A percentile compares a stretch with the other conserved stretches of the same genome.
Conservation (phyloP, 257 asterid species). For the Catharanthus roseus region DNA sequence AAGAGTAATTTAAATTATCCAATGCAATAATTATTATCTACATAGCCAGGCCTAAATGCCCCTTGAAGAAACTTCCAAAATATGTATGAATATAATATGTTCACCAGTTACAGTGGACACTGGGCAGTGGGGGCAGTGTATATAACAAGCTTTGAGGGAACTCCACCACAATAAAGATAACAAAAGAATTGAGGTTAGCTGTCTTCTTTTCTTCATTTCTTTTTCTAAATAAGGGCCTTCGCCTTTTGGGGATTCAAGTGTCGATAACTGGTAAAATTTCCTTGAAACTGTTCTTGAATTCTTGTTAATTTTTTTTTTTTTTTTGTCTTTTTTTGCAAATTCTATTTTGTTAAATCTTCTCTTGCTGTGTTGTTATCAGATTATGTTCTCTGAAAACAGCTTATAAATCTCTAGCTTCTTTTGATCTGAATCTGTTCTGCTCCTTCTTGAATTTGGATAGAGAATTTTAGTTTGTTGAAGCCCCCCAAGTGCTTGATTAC, state of each 20-base stretch:
- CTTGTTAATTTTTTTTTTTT: slow-evolving; percentile 18
- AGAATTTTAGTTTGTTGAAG: slow-evolving; percentile 19
- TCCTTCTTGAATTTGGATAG: slow-evolving; percentile 20
- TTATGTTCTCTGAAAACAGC: slow-evolving; percentile 11
- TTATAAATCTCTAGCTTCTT: slow-evolving; percentile 15
- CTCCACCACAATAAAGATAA: slow-evolving; percentile 36
- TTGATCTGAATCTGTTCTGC: slow-evolving; percentile 39
- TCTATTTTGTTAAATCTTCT: slow-evolving; percentile 24
- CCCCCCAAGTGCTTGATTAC: slow-evolving; percentile 26
- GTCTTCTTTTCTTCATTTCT: slow-evolving; percentile 11
- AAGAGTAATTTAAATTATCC: slow-evolving; percentile 19
- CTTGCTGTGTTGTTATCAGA: slow-evolving; percentile 22
- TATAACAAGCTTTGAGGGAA: slow-evolving; percentile 31
- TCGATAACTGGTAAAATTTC: slow-evolving; percentile 27
- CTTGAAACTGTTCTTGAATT: slow-evolving; percentile 23
- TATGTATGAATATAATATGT: slow-evolving; percentile 11
- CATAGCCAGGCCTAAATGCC: not conserved
- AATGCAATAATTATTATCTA: not conserved
- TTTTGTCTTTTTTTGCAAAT: not conserved
- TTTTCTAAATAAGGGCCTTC: slow-evolving; percentile 28
- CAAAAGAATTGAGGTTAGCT: slow-evolving; percentile 26
- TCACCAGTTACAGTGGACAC: slow-evolving; percentile 27
- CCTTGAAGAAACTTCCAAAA: not conserved
- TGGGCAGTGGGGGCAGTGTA: slow-evolving; percentile 29
- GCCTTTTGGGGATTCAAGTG: slow-evolving; percentile 26